Evolutionary conservation across 352 stramenopile genomes (phyloP), one percentile per base, ranked within the genome.

Genomic region (Globisporangium heterothallicum): DNA sequence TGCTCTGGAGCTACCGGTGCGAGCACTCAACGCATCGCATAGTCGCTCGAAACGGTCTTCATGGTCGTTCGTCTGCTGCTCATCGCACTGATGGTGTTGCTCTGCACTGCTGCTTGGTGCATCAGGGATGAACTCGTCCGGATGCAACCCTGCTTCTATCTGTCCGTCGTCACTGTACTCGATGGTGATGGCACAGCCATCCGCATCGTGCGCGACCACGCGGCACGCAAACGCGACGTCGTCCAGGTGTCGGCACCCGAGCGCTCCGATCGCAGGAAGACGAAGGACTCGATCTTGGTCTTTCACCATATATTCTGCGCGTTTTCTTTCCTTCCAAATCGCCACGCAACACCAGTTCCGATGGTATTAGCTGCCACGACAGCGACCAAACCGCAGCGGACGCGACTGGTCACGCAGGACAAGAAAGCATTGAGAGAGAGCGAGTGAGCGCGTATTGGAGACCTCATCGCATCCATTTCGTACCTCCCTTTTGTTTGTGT

Each of bases 111-210:
- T 16, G 26, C 44, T 35, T n/a, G 14, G 6, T 22, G 16, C 30
- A 16, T 36, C 30, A 8, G 6, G 32, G 14, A 42, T 2, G 18
- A 78, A 66, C 45, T 78, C 68, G n/a, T 63, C 36, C 9, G 56
- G 8, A 10, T 62, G 56, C 2, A 72, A 40, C 8, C 57, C 51
- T 2, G 42, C 10, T 48, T 74, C 68, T 2, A 65, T 40, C 1
- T 56, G 48, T 22, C 38, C 19, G 58, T 72, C 65, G 40, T 74
- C 68, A 2, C 29, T 10, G 36, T 59, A 78, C 32, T 66, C 56
- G 19, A 78, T 49, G 4, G 58, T 61, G 21, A 72, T 40, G 25
- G 36, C 51, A 2, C 34, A 13, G 4, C 7, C 10, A 14, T 54
- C 25, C 22, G 13, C 19, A 16, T 53, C 45, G 18, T 63, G 9